These are phyloP conservation scores for Tolypocladium cylindrosporum DNA, from an alignment of 2,329 filamentous ascomycete species.

Conservation along the genomic window DNA sequence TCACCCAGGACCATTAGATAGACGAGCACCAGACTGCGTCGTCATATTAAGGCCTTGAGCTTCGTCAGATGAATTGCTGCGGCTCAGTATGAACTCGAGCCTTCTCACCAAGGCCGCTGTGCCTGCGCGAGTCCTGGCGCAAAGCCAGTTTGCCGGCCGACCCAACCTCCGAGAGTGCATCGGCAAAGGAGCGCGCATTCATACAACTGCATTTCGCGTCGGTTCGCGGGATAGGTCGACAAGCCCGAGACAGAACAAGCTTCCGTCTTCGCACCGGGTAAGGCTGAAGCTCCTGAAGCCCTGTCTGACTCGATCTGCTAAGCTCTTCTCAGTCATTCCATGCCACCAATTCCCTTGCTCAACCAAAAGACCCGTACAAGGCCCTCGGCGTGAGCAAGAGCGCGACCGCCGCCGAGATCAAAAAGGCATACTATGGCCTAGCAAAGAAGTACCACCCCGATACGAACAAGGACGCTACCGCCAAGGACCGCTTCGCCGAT, in stretches of 20 bases:
- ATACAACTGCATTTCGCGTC: slow-evolving; percentile 18
- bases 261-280: slow-evolving; percentile 16
- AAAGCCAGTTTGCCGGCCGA: slow-evolving; percentile 28
- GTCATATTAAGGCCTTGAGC: neutral
- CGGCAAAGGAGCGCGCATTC: slow-evolving; percentile 24
- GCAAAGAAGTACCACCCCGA: slow-evolving; percentile 98
- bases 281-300: slow-evolving; percentile 6
- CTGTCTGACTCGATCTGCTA: neutral
- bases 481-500: slow-evolving; percentile 90
- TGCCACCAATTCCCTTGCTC: slow-evolving; percentile 42
- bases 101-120: slow-evolving; percentile 35
- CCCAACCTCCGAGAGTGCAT: slow-evolving; percentile 29
- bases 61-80: slow-evolving; percentile 16
- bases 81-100: slow-evolving; percentile 35
- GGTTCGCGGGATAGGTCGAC: slow-evolving; percentile 10
- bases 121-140: slow-evolving; percentile 35
- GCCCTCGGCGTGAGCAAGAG: slow-evolving; percentile 74
- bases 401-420: slow-evolving; percentile 81
- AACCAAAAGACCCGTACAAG: slow-evolving; percentile 73
- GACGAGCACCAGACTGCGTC: neutral
- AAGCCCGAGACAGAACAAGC: slow-evolving; percentile 6
- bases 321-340: slow-evolving; percentile 41
- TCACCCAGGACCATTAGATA: neutral
- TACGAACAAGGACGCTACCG: slow-evolving; percentile 89
- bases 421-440: slow-evolving; percentile 95